Evolutionary conservation across 176 grass and related monocot genomes (phyloP).

Genomic region (Secale cereale): DNA sequence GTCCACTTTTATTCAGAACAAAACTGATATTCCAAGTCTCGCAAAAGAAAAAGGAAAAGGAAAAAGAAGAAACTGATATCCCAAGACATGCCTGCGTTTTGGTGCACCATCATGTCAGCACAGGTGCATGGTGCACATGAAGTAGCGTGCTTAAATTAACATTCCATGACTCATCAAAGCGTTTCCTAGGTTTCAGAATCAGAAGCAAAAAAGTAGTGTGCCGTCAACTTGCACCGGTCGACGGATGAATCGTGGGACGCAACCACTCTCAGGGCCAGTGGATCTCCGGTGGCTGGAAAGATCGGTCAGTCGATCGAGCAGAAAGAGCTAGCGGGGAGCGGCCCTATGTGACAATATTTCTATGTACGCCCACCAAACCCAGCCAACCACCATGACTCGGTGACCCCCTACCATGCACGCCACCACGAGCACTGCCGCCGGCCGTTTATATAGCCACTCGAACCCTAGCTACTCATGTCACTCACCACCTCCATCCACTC

Average conservation of each 20-base stretch:
- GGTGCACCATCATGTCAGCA: not conserved
- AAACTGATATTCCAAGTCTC: not conserved
- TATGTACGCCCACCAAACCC: slow-evolving; percentile 46
- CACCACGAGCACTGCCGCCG: not conserved
- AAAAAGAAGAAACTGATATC: slow-evolving; percentile 11
- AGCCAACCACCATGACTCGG: slow-evolving; percentile 36
- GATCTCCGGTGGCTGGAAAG: not conserved
- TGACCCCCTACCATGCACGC: slow-evolving; percentile 51
- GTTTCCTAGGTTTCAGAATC: not conserved
- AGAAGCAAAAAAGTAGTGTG: not conserved
- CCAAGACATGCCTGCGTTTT: not conserved
- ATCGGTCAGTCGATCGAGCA: not conserved
- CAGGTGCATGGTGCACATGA: not conserved
- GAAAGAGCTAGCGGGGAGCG: slow-evolving; percentile 1
- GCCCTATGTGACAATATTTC: slow-evolving; percentile 18
- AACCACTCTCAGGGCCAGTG: not conserved
- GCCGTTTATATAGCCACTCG: slow-evolving; percentile 26
- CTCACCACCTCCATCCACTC: slow-evolving; percentile 11
- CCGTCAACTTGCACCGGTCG: slow-evolving; percentile 4
- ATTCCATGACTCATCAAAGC: not conserved
- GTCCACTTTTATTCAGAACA: not conserved
- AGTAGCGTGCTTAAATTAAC: not conserved
- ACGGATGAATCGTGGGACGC: not conserved
- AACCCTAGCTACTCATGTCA: slow-evolving; percentile 10
- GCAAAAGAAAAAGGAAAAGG: too few species aligned